Evolutionary conservation across 768 basidiomycete species (phyloP).

Genomic region (Gloeophyllum trabeum): DNA sequence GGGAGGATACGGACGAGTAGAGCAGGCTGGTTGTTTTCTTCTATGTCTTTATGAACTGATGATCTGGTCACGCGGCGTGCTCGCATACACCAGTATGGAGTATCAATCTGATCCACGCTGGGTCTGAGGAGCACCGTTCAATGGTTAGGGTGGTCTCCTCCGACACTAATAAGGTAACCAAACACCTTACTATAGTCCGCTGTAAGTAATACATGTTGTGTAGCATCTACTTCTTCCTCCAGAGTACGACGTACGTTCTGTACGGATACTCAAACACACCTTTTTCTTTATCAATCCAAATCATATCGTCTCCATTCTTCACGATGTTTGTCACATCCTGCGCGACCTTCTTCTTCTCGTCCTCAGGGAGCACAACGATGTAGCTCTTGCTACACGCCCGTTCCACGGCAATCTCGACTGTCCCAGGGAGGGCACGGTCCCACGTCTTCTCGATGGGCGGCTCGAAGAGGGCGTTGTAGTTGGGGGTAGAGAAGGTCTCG

Average conservation of each 20-base stretch:
- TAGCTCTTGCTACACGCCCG: constrained; percentile 81
- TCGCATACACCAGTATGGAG: too few species aligned
- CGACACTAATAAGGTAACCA: too few species aligned
- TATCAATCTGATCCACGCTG: too few species aligned
- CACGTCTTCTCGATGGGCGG: constrained; percentile 46
- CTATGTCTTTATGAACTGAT: too few species aligned
- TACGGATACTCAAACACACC: constrained; percentile 80
- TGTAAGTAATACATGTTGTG: neutral
- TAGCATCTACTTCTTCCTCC: constrained; percentile 26
- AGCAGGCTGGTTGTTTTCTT: too few species aligned
- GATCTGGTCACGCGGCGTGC: too few species aligned
- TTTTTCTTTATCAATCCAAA: constrained; percentile 65
- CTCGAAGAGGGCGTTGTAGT: constrained; percentile 51
- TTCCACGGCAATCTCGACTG: constrained; percentile 45
- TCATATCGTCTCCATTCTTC: constrained; percentile 43
- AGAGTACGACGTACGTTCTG: constrained; percentile 48
- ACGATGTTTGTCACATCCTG: constrained; percentile 44
- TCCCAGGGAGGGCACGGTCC: constrained; percentile 39
- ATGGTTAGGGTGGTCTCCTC: too few species aligned
- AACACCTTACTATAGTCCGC: too few species aligned
- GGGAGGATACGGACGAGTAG: constrained; percentile 26
- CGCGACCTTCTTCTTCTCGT: constrained; percentile 43
- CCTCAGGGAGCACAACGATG: constrained; percentile 48
- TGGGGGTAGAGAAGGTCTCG: constrained; percentile 46
- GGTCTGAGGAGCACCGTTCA: too few species aligned